Evolutionary conservation across 352 stramenopile species (phyloP).

Genomic region (Phytophthora megakarya): DNA sequence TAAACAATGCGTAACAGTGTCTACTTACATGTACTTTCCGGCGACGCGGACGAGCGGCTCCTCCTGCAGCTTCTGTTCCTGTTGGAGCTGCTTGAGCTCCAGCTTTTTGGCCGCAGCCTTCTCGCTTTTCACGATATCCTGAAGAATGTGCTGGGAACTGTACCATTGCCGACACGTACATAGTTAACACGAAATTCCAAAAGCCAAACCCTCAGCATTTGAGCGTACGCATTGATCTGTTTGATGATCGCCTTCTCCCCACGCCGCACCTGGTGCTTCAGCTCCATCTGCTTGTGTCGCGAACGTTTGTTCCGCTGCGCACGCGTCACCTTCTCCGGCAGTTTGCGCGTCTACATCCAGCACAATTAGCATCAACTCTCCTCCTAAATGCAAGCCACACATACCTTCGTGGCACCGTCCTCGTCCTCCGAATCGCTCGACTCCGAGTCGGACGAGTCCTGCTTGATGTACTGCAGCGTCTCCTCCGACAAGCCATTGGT

Average conservation of each 20-base stretch:
- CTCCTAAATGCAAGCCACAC: not conserved
- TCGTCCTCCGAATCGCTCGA: constrained; percentile 53
- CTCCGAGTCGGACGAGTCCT: constrained; percentile 50
- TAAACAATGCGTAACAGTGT: not conserved
- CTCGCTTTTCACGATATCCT: constrained; percentile 71
- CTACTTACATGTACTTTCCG: constrained; percentile 74
- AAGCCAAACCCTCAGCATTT: not conserved
- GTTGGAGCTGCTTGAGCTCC: constrained; percentile 77
- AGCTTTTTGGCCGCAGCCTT: constrained; percentile 66
- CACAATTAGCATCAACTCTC: not conserved
- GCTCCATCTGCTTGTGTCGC: constrained; percentile 82
- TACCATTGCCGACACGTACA: constrained; percentile 2
- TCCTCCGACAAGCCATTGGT: constrained; percentile 73
- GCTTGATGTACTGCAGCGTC: constrained; percentile 82
- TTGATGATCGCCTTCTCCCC: constrained; percentile 80
- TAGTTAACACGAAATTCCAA: not conserved
- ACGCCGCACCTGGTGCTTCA: constrained; percentile 63
- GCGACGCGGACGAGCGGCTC: constrained; percentile 74
- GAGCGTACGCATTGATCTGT: constrained; percentile 85
- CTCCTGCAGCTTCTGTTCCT: constrained; percentile 77
- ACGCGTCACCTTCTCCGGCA: constrained; percentile 65
- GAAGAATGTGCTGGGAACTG: constrained; percentile 72
- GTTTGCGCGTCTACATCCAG: constrained; percentile 35
- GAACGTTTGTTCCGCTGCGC: constrained; percentile 80
- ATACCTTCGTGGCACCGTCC: constrained; percentile 36